These are phyloP conservation scores for Eucalyptus decipiens DNA, from an alignment of 345 rosid genomes.

Conservation along the genomic window DNA sequence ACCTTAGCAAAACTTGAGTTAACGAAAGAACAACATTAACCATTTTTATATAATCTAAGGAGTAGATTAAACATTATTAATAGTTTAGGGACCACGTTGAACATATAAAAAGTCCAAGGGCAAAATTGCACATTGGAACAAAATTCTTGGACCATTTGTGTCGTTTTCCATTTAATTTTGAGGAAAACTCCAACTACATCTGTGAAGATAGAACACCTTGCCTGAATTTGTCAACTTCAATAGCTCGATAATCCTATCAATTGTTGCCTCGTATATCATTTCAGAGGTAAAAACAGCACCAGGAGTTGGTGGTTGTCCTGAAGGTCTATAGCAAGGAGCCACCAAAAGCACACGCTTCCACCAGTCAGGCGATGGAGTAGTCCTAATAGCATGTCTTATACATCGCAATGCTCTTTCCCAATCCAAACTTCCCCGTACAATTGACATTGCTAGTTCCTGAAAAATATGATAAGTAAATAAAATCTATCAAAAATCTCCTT, in stretches of 20 bases:
- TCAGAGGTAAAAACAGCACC: slow-evolving; percentile 93
- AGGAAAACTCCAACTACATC: neutral
- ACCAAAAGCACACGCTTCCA: slow-evolving; percentile 98
- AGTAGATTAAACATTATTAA: neutral
- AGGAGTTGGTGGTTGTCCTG: slow-evolving; percentile 66
- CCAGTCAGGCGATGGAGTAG: slow-evolving; percentile 99
- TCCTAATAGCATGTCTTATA: slow-evolving; percentile 86
- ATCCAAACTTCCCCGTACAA: slow-evolving; percentile 91
- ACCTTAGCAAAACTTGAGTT: neutral
- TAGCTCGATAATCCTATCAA: slow-evolving; percentile 88
- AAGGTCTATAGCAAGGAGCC: slow-evolving; percentile 71
- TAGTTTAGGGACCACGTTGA: neutral
- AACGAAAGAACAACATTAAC: neutral
- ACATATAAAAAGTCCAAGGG: neutral
- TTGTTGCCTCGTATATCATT: slow-evolving; percentile 92
- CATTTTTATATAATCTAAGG: neutral
- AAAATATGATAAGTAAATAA: neutral
- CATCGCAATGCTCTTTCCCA: slow-evolving; percentile 99
- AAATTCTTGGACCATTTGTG: neutral
- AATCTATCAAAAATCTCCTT: neutral
- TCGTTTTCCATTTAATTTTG: neutral
- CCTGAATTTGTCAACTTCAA: slow-evolving; percentile 93
- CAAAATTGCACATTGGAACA: neutral
- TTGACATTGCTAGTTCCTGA: slow-evolving; percentile 86
- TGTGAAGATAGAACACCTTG: slow-evolving; percentile 7